A percentile compares a stretch with the other conserved stretches of the same genome.
Conservation (phyloP, 169 alveolate species). For the Theileria annulata region DNA sequence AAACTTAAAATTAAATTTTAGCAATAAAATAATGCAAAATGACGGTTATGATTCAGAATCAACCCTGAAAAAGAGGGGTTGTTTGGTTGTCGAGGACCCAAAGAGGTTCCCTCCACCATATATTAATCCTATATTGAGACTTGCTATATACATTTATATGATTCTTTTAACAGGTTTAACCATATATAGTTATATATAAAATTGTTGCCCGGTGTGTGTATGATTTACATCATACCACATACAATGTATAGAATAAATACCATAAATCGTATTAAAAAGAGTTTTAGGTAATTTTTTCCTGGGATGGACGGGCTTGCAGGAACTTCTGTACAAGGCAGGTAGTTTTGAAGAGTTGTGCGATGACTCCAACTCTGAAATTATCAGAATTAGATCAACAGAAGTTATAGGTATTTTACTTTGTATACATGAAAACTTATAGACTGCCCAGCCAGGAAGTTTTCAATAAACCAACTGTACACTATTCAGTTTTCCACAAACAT, state of each 20-base stretch:
- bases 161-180: background rate
- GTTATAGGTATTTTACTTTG: background rate
- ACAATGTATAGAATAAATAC: background rate
- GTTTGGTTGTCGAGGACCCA: background rate
- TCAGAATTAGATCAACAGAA: background rate
- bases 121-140: background rate
- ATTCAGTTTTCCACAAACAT: constrained; percentile 39
- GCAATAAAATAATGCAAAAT: no score
- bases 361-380: background rate
- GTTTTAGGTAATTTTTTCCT: constrained; percentile 27
- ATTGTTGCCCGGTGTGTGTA: no score
- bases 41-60: background rate
- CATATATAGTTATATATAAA: background rate
- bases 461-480: constrained; percentile 39
- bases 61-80: background rate
- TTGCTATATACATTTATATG: background rate
- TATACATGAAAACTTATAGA: background rate
- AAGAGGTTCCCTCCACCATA: constrained; percentile 7
- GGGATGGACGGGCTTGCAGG: constrained; percentile 62
- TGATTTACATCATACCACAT: background rate
- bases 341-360: constrained; percentile 48
- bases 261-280: background rate
- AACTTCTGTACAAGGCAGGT: constrained; percentile 53
- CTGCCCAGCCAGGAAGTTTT: constrained; percentile 34
- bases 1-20: no score